phyloP scores from a whole-genome alignment of 208 protist genomes.

The Endotrypanum monterogeii region DNA sequence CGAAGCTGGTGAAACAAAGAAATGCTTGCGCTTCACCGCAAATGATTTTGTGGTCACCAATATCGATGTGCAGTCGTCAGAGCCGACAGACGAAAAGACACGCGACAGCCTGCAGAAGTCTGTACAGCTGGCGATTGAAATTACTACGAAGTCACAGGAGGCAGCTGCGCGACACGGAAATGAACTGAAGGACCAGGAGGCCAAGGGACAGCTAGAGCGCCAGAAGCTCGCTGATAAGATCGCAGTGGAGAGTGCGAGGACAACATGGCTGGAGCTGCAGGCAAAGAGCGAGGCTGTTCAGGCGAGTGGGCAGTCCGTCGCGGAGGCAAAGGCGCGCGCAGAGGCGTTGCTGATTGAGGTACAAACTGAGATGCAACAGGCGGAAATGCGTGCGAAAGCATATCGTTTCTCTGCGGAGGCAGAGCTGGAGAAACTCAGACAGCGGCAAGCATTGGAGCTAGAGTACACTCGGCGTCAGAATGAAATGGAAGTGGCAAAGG shows the following conservation, averaged over 20 bases:
- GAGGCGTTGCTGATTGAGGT: conserved; percentile 91
- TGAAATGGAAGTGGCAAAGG: conserved; percentile 87
- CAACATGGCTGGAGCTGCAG: conserved; percentile 88
- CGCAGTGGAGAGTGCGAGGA: conserved; percentile 83
- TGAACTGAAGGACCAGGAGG: conserved; percentile 93
- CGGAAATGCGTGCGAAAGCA: conserved; percentile 80
- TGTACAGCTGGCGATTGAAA: conserved; percentile 98
- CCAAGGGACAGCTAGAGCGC: conserved; percentile 90
- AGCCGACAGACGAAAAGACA: conserved; percentile 94
- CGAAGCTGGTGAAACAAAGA: conserved; percentile 47
- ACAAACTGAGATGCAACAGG: conserved; percentile 88
- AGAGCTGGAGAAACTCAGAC: conserved; percentile 85
- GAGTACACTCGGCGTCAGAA: conserved; percentile 81
- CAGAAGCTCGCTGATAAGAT: conserved; percentile 92
- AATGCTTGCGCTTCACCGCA: conserved; percentile 80
- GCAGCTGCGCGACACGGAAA: conserved; percentile 91
- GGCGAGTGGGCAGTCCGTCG: conserved; percentile 90
- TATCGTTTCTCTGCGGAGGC: conserved; percentile 82
- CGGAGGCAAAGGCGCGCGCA: conserved; percentile 91
- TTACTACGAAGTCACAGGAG: conserved; percentile 97
- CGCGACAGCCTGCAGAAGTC: conserved; percentile 96
- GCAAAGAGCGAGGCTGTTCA: conserved; percentile 92
- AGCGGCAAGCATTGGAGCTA: conserved; percentile 86
- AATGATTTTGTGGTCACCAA: conserved; percentile 96
- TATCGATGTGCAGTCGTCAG: conserved; percentile 94